A percentile compares a stretch with the other conserved stretches of the same genome.
Evolutionary conservation across 2,329 filamentous ascomycete genomes (phyloP).

Genomic region (Talaromyces amestolkiae): DNA sequence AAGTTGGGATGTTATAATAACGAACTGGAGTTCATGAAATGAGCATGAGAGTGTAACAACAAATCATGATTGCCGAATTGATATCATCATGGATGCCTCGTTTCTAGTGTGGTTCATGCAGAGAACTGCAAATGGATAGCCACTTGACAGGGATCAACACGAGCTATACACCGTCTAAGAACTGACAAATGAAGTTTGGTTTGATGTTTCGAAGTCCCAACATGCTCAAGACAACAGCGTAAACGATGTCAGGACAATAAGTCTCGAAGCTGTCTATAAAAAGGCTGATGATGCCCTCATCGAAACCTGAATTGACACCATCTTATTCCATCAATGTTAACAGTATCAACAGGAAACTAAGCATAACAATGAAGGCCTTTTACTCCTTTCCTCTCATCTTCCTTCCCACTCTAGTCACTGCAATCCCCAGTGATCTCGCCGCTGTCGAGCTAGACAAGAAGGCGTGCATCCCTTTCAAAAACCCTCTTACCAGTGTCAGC

Average conservation of each 20-base stretch:
- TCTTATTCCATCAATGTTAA: background rate
- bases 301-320: background rate
- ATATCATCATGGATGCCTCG: background rate
- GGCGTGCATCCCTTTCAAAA: constrained; percentile 9
- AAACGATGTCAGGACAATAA: background rate
- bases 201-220: background rate
- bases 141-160: background rate
- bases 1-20: background rate
- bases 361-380: constrained; percentile 6
- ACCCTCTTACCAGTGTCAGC: constrained; percentile 6
- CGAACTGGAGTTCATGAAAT: background rate
- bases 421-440: constrained; percentile 1
- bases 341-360: background rate
- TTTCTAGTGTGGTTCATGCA: background rate
- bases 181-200: background rate
- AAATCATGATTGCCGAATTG: background rate
- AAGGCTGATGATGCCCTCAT: background rate
- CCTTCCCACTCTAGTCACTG: constrained; percentile 9
- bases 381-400: constrained; percentile 2
- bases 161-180: background rate
- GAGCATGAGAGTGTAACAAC: background rate
- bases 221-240: background rate
- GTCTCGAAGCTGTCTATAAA: background rate
- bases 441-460: constrained; percentile 7
- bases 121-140: background rate